Evolutionary conservation across 108 stramenopile genomes (phyloP), one percentile per base, ranked within the genome.

Genomic region (Skeletonema menzelii): DNA sequence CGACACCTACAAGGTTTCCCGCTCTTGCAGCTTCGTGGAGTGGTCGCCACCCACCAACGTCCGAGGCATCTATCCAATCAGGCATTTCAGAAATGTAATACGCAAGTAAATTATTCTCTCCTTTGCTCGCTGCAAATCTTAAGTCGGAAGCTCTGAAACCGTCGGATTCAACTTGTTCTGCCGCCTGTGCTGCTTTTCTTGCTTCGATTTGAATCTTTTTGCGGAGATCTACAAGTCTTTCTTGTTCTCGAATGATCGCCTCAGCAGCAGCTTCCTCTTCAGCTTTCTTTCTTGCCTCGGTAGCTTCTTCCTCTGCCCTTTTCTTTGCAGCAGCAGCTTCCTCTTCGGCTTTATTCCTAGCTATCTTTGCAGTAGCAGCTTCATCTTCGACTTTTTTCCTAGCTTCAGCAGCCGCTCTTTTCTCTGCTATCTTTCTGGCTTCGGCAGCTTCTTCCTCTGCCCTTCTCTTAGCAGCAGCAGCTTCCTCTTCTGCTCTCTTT

Each of bases 21-120:
- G 71, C 78, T 31, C 82, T 26, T 31, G 74, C 70, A 47, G 86
- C 82, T 75, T 75, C 81, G 55, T 82, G 81, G 56, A 82, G 63
- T 31, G 84, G 88, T 24, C 66, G 64, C 78, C 82, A 85, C 11
- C 75, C 77, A 24, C 65, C 70, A 32, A 49, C 65, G 59, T 88
- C 85, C 14, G 55, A 65, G 27, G 63, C 63, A 32, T 69, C 68
- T 1, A 65, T 37, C 76, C 69, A 69, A 44, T 47, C 63, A 15
- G 76, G 76, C 22, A 30, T 30, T 37, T 30, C 59, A 20, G 68
- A 27, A 30, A 76, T 63, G 22, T 76, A 76, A 11, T 65, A 63
- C 6, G 76, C 76, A 4, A 76, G 62, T 37, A 69, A 68, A 24
- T 76, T 56, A 65, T 76, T 76, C 20, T 63, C 42, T 5, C 30